Evolutionary conservation across 768 basidiomycete genomes (phyloP), one percentile per base, ranked within the genome.

Genomic region (Tulasnella sp.): DNA sequence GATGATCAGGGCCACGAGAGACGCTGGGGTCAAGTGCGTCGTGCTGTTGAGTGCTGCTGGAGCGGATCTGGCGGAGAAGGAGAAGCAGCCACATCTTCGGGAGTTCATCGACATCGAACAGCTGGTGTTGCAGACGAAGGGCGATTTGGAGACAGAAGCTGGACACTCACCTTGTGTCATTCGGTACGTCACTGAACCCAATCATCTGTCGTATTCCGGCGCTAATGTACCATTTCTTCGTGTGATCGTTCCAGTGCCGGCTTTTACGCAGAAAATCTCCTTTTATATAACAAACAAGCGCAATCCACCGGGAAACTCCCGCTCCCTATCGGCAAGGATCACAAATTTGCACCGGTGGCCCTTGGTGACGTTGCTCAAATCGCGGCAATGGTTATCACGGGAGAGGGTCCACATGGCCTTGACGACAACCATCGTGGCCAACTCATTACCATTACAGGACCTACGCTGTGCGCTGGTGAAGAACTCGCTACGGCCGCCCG

Each of bases 61-160:
- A n/a, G 64, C 62, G 43, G 69, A 70, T 55, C 65, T 64, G 51
- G 71, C 71, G 10, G 71, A 71, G 43, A 59, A 59, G 38, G 65
- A 67, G 51, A 64, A 62, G 52, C 69, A 72, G 55, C 69, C 70
- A 15, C 62, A 66, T 17, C 61, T 72, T 31, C 65, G 68, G 21
- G 69, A 72, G 62, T 70, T 70, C 60, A 63, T 70, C 59, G 67
- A 67, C 12, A 63, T 71, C 57, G 70, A 72, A 66, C 46, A 63
- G 15, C 60, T 68, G 56, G 65, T 62, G 15, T 64, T 70, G 65
- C 60, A 64, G 61, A 30, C 63, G 38, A 70, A 70, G 61, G 53
- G 60, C 8, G 50, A 63, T 38, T 45, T 65, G 19, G 49, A 58
- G 21, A 62, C 67, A 5, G 66, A 69, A 52, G 65, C 70, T 31